phyloP scores from a whole-genome alignment of 192 early-diverging fungal genomes.

The Mortierella hygrophila region DNA sequence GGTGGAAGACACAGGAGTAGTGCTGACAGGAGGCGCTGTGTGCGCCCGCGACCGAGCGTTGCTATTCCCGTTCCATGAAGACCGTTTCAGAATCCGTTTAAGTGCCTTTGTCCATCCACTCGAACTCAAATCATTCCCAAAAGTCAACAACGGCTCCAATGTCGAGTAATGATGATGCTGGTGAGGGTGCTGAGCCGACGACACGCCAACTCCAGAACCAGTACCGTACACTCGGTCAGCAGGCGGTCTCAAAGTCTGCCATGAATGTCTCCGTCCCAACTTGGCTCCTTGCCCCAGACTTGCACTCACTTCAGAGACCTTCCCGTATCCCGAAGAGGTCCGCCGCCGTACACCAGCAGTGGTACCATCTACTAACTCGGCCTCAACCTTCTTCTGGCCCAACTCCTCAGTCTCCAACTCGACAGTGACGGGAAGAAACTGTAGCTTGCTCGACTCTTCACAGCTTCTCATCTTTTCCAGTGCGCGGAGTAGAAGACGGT shows the following conservation, averaged over 20 bases:
- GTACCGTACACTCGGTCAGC: neutral
- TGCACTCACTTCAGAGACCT: neutral
- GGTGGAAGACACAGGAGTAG: too few species aligned
- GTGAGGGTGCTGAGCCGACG: too few species aligned
- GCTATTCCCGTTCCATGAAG: neutral
- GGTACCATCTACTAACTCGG: neutral
- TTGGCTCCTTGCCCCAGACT: neutral
- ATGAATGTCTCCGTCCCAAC: constrained; percentile 12
- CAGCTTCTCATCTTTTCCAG: neutral
- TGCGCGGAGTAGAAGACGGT: constrained; percentile 11
- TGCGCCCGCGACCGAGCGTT: neutral
- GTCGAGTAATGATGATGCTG: neutral
- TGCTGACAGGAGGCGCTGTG: neutral
- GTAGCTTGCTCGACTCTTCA: neutral
- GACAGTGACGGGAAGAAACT: constrained; percentile 22
- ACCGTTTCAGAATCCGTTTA: constrained; percentile 3
- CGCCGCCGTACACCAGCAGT: neutral
- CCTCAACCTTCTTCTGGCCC: constrained; percentile 15
- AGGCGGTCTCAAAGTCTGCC: neutral
- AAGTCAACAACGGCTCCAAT: neutral
- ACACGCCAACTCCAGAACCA: neutral
- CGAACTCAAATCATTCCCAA: neutral
- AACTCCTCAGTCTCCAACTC: constrained; percentile 19
- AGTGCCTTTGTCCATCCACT: constrained; percentile 4
- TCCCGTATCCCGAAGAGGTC: neutral